Conservation (phyloP, 148 eudicot genomes). For the Salicornia ramosissima region DNA sequence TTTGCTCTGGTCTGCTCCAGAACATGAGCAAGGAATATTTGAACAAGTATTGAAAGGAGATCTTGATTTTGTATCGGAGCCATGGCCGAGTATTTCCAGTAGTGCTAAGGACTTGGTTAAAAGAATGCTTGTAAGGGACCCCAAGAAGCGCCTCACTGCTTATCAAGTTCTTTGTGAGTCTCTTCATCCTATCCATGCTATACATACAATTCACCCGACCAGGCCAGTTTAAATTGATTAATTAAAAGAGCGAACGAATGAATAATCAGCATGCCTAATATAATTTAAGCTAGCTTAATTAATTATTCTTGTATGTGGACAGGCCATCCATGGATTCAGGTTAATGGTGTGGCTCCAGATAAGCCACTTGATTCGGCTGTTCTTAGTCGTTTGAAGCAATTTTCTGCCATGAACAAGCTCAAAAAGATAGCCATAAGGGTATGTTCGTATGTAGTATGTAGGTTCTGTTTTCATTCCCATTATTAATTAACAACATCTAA, state of each 20-base stretch:
- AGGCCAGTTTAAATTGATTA: too few species aligned
- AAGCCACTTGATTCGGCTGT: constrained; percentile 40
- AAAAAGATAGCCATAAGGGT: constrained; percentile 41
- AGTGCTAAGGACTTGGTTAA: constrained; percentile 45
- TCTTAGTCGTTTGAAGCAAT: constrained; percentile 32
- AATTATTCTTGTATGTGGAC: constrained; percentile 6
- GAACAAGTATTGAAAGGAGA: constrained; percentile 48
- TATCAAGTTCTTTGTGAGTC: constrained; percentile 51
- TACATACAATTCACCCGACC: too few species aligned
- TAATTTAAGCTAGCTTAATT: too few species aligned
- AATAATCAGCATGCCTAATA: too few species aligned
- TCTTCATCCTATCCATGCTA: too few species aligned
- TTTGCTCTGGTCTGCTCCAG: too few species aligned
- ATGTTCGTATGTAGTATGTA: constrained; percentile 10
- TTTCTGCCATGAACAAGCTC: constrained; percentile 44
- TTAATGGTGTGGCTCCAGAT: constrained; percentile 37
- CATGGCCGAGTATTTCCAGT: constrained; percentile 50
- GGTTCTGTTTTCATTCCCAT: too few species aligned
- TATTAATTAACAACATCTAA: too few species aligned
- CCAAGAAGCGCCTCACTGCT: constrained; percentile 41
- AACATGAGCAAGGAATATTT: constrained; percentile 45
- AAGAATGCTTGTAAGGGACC: constrained; percentile 45
- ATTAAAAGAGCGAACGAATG: too few species aligned
- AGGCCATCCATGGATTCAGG: constrained; percentile 45
- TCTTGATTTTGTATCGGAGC: constrained; percentile 43